Base-by-base conservation (phyloP, 805 yeast species). In the Metschnikowia santaceciliae region DNA sequence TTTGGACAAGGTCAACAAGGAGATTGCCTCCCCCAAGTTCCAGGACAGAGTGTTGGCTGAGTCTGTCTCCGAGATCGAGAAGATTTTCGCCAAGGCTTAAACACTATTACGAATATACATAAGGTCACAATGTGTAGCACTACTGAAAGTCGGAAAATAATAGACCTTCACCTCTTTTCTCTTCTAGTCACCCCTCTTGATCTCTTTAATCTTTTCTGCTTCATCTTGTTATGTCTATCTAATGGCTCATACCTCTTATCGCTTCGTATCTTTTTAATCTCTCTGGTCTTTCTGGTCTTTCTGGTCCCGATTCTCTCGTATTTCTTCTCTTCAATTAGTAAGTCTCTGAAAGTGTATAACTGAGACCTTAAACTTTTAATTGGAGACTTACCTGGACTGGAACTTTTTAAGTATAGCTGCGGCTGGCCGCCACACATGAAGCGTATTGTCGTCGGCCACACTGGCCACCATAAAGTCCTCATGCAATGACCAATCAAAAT, bases 1-100 rank as follows among this genome's bases (percentile, higher is more conserved):
- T 59, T 88, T 90, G 69, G 77, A 90, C 49, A 90, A 89, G 79
- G 94, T 92, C 65, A 83, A 88, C 79, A 75, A 85, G 72, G 94
- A 90, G 75, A 74, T 94, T 62, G 74, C 78, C 63, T 86, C 86
- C 76, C 83, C 96, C 55, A 88, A 88, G 79, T 90, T 91, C 87
- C 97, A 92, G 81, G 96, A 90, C 61, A 86, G 78, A 73, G 86
- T 90, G 50, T 86, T 94, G 72, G 81, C 83, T 66, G 97, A 94
- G 80, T 83, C 97, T 61, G 86, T 94, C 62, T 79, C 88, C 65
- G 98, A 94, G 67, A 80, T 92, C 64, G 99, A 94, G 83, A 86
- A 82, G 73, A 75, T 87, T 71, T 90, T 90, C 63, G 77, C 84
- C 53, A 72, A 70, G 67, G 69, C 69, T 59, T 69, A 64, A 58